Evolutionary conservation across 1,139 yeast genomes (phyloP), one percentile per base, ranked within the genome.

Genomic region (Fermentozyma sake): DNA sequence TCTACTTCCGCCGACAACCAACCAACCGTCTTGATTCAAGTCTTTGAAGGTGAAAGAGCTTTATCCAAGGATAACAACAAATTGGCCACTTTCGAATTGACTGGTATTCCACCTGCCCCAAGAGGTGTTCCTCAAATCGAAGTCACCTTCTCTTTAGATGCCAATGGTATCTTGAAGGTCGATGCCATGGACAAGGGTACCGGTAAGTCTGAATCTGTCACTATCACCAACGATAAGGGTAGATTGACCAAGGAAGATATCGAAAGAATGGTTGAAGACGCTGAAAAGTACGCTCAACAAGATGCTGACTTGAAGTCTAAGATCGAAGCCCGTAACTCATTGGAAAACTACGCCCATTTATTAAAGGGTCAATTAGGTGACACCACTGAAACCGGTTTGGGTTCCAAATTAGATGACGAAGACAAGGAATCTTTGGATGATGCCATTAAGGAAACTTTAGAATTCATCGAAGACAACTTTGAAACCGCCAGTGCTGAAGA

Each of bases 201-300:
- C 33, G 71, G 71, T 67, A 87, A 87, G 68, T 77, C 91, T 35
- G 86, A 91, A 64, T 80, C 94, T 40, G 85, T 91, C 54, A 85
- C 95, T 40, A 91, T 91, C 62, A 85, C 91, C 52, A 91, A 91
- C 60, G 97, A 91, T 63, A 87, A 89, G 76, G 96, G 96, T 53
- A 84, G 97, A 73, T 76, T 91, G 55, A 73, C 95, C 37, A 83
- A 83, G 68, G 95, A 85, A 39, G 95, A 85, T 37, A 85, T 85
- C 49, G 95, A 85, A 54, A 81, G 87, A 66, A 86, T 85, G 95
- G 94, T 85, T 48, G 86, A 80, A 61, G 95, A 86, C 58, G 95
- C 95, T 43, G 95, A 84, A 67, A 78, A 82, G 65, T 86, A 69
- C 53, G 94, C 95, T 44, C 80, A 79, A 53, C 89, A 85, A 66